Evolutionary conservation across 495 filamentous ascomycete genomes (phyloP), one percentile per base, ranked within the genome.

Genomic region (Hypoxylon perforatum): DNA sequence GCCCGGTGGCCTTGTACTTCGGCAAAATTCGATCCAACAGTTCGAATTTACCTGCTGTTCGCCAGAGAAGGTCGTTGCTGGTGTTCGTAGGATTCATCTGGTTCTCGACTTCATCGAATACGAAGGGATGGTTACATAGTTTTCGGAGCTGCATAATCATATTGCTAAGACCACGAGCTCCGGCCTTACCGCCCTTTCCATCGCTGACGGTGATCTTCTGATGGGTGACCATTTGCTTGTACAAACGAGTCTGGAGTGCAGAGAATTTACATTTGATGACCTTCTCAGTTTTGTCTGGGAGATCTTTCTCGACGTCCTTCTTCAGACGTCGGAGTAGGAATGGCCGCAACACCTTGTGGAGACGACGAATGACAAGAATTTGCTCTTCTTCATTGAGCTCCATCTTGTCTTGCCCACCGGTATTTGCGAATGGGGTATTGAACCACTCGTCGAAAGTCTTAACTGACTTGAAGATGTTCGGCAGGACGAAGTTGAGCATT

Each of bases 401-500:
- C 91, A 99, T 99, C 81, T 94, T 97, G 73, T 99, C 95, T 75
- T 97, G 93, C 47, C 91, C 90, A 78, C 95, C 95, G 9, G 96
- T 98, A 77, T 99, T 99, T 49, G 96, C 96, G 75, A 99, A 99
- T 0, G 95, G 95, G 2, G 95, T 98, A 77, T 97, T 98, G 84
- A 99, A 99, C 95, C 95, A 99, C 76, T 99, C 95, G 76, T 99
- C 95, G 70, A 99, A 99, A 8, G 93, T 97, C 78, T 97, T 98
- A 46, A 96, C 94, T 0, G 96, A 98, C 74, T 99, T 99, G 88
- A 99, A 99, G 67, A 99, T 99, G 63, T 92, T 98, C 8, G 95
- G 95, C 19, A 99, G 84, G 19, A 97, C 96, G 76, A 99, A 99
- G 77, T 99, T 99, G 67, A 99, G 90, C 76, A 98, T 87, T 38